These are phyloP conservation scores for Phaseolus lunatus DNA, from an alignment of 306 rosid genomes.

Conservation along the genomic window DNA sequence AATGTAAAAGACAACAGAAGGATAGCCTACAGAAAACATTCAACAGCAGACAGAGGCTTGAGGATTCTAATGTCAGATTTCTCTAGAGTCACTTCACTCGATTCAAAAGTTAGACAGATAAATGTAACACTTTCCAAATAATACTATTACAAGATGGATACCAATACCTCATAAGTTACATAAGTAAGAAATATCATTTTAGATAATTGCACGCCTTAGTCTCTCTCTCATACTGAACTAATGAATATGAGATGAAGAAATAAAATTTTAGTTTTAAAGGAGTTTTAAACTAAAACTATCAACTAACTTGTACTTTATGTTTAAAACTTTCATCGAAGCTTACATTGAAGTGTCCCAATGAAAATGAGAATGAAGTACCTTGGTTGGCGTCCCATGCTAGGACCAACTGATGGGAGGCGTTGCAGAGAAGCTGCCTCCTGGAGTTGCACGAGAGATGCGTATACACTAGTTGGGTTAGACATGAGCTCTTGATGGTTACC, in stretches of 20 bases:
- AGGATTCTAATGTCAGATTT: constrained; percentile 15
- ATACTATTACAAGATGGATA: background rate
- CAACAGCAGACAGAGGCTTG: background rate
- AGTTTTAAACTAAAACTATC: background rate
- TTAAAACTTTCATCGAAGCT: background rate
- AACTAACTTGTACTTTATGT: background rate
- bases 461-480: constrained; percentile 72
- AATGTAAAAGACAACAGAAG: background rate
- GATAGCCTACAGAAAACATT: background rate
- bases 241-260: background rate
- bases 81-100: background rate
- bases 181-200: background rate
- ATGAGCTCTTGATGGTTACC: constrained; percentile 91
- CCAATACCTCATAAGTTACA: constrained; percentile 14
- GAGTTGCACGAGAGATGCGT: constrained; percentile 82
- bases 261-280: no score
- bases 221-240: background rate
- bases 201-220: background rate
- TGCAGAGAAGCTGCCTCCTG: constrained; percentile 78
- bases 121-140: background rate
- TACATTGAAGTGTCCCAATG: background rate
- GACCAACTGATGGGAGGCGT: constrained; percentile 60
- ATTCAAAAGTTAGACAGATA: constrained; percentile 6
- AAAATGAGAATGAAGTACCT: constrained; percentile 58
- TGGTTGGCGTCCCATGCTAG: constrained; percentile 62